Conservation (phyloP, 805 yeast species). For the Starmerella sirachaensis region DNA sequence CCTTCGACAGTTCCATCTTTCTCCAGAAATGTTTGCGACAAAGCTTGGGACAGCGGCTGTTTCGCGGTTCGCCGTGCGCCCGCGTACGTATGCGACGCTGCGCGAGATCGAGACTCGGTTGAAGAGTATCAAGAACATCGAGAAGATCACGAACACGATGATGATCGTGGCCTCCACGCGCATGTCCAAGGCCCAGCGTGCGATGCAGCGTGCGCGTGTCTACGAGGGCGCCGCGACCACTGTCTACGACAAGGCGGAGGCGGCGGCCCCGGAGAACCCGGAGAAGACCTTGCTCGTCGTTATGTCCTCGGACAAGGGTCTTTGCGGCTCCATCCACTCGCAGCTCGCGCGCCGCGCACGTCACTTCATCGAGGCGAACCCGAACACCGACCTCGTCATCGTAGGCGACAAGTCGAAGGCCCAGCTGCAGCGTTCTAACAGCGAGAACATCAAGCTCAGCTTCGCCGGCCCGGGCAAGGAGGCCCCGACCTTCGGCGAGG, state of each 20-base stretch:
- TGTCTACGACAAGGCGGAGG: slow-evolving; percentile 73
- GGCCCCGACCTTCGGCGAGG: slow-evolving; percentile 88
- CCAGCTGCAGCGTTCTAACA: slow-evolving; percentile 75
- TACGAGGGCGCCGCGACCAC: slow-evolving; percentile 70
- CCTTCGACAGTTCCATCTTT: too few species aligned
- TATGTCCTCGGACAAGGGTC: slow-evolving; percentile 92
- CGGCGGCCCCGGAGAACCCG: slow-evolving; percentile 41
- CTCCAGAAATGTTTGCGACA: slow-evolving; percentile 14
- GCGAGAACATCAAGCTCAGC: slow-evolving; percentile 55
- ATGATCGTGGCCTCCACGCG: slow-evolving; percentile 98
- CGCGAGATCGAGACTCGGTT: slow-evolving; percentile 98
- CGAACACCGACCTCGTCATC: slow-evolving; percentile 67
- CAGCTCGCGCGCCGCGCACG: slow-evolving; percentile 86
- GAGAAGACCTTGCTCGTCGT: slow-evolving; percentile 72
- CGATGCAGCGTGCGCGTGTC: slow-evolving; percentile 77
- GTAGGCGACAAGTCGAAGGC: slow-evolving; percentile 90
- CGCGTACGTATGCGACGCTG: slow-evolving; percentile 72
- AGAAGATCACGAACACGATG: slow-evolving; percentile 99
- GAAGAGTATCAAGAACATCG: slow-evolving; percentile 96
- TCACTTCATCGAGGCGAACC: slow-evolving; percentile 45
- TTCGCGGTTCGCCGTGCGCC: slow-evolving; percentile 6
- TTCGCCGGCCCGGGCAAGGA: slow-evolving; percentile 92
- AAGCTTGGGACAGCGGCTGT: slow-evolving; percentile 17
- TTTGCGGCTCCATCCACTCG: slow-evolving; percentile 97
- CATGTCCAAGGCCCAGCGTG: slow-evolving; percentile 87